Evolutionary conservation across 768 basidiomycete species (phyloP).

Genomic region (Rhodotorula paludigena): DNA sequence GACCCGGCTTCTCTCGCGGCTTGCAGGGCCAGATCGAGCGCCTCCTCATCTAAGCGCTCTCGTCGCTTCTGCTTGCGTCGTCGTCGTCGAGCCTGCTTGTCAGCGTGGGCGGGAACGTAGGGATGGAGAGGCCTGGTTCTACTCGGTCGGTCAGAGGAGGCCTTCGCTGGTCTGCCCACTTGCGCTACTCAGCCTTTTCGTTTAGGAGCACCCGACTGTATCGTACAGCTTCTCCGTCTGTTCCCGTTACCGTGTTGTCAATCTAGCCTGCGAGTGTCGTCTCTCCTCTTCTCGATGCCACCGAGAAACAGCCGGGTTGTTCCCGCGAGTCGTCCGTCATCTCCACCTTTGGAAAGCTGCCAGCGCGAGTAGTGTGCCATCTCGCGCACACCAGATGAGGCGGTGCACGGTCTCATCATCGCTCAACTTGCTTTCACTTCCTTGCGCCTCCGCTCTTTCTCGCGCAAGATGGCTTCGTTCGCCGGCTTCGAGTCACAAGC

Average conservation of each 20-base stretch:
- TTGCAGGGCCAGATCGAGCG: conserved; percentile 49
- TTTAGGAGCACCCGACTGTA: too few species aligned
- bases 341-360: too few species aligned
- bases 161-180: conserved; percentile 13
- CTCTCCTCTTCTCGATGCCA: not conserved
- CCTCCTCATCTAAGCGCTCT: conserved; percentile 47
- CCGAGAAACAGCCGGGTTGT: not conserved
- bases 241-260: too few species aligned
- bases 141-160: not conserved
- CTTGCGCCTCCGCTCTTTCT: too few species aligned
- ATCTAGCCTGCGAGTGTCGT: not conserved
- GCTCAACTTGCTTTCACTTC: not conserved
- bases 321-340: too few species aligned
- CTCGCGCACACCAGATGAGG: too few species aligned
- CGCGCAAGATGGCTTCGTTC: not conserved
- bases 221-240: not conserved
- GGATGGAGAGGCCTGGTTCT: not conserved
- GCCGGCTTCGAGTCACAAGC: not conserved
- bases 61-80: too few species aligned
- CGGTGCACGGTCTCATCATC: too few species aligned
- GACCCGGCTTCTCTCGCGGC: not conserved
- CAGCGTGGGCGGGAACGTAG: not conserved
- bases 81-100: not conserved
- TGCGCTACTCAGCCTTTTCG: not conserved
- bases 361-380: too few species aligned